Conservation (phyloP, 2,329 filamentous ascomycete species). For the Sclerotinia glacialis region DNA sequence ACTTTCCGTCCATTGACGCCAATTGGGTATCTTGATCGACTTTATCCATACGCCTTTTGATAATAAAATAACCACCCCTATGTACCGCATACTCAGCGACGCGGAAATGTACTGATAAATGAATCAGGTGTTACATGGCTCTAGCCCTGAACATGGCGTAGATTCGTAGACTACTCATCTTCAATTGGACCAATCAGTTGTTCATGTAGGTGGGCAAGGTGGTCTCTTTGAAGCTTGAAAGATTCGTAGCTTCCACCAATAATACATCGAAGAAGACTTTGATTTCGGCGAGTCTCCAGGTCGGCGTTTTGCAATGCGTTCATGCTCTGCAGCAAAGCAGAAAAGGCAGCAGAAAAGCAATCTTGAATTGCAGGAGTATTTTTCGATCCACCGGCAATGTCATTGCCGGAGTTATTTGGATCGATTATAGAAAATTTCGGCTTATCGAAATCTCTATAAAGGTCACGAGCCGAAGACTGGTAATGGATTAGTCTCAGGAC, state of each 20-base stretch:
- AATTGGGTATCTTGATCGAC: constrained; percentile 20
- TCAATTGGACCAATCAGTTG: constrained; percentile 30
- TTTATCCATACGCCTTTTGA: constrained; percentile 18
- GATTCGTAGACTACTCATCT: constrained; percentile 15
- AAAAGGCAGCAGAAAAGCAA: constrained; percentile 66
- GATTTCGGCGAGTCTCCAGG: constrained; percentile 32
- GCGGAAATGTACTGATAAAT: neutral
- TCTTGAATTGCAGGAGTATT: constrained; percentile 65
- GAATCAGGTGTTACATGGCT: neutral
- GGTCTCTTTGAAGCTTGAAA: constrained; percentile 67
- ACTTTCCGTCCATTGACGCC: constrained; percentile 7
- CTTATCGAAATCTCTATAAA: constrained; percentile 50
- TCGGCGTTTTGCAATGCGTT: constrained; percentile 43
- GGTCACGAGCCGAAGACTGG: constrained; percentile 38
- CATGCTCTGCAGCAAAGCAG: constrained; percentile 58
- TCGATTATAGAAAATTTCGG: constrained; percentile 84
- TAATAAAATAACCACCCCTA: constrained; percentile 7
- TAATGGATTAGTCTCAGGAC: constrained; percentile 8
- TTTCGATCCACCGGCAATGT: constrained; percentile 82
- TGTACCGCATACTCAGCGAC: constrained; percentile 13
- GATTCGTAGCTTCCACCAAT: constrained; percentile 76
- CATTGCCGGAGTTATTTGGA: constrained; percentile 79
- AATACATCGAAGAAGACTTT: constrained; percentile 63
- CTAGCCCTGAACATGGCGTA: neutral
- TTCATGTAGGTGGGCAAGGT: constrained; percentile 38